A percentile compares a stretch with the other conserved stretches of the same genome.
These are phyloP conservation scores for Amauroascus niger DNA, from an alignment of 2,329 filamentous ascomycete genomes.

Conservation along the genomic window DNA sequence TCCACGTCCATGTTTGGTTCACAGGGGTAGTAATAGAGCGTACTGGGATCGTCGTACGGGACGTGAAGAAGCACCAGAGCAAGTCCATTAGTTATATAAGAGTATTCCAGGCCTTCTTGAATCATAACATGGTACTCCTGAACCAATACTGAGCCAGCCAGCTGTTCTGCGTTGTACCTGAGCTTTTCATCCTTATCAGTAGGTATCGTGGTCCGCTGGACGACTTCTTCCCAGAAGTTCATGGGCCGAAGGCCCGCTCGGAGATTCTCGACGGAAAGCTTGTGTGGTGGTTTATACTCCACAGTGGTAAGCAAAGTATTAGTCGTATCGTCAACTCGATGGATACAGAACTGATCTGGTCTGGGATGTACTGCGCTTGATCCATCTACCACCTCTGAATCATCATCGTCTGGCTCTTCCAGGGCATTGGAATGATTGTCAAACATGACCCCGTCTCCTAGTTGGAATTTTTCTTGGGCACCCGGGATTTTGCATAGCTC, in stretches of 20 bases:
- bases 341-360: constrained; percentile 22
- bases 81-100: constrained; percentile 22
- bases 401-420: too few species aligned
- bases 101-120: constrained; percentile 23
- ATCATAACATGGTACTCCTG: constrained; percentile 27
- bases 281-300: constrained; percentile 23
- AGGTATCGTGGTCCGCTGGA: constrained; percentile 11
- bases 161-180: constrained; percentile 20
- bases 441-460: constrained; percentile 20
- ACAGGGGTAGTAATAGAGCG: neutral
- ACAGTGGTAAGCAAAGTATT: constrained; percentile 8
- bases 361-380: neutral
- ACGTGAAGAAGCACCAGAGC: constrained; percentile 18
- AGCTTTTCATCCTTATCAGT: constrained; percentile 17
- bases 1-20: neutral
- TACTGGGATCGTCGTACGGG: constrained; percentile 1
- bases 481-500: constrained; percentile 23
- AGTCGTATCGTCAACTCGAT: constrained; percentile 10
- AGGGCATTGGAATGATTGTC: constrained; percentile 18
- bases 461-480: constrained; percentile 21
- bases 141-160: constrained; percentile 19
- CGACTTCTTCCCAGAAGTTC: constrained; percentile 18
- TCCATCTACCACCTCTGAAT: too few species aligned
- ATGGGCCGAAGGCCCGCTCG: constrained; percentile 14
- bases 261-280: constrained; percentile 16